phyloP scores from a whole-genome alignment of 805 yeast genomes.

The Schwanniomyces pseudopolymorphus region DNA sequence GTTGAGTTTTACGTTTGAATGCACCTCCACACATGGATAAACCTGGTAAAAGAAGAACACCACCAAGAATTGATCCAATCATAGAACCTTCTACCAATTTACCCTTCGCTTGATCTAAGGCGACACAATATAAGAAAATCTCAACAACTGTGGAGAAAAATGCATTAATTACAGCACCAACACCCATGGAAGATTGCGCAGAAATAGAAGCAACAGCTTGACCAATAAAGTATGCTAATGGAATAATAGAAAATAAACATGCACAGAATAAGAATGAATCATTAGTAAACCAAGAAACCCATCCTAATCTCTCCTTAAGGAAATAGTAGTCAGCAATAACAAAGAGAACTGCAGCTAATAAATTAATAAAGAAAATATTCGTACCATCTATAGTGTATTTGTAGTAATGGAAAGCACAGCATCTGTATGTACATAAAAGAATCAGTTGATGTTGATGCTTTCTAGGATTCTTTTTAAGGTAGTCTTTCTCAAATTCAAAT shows the following conservation, averaged over 20 bases:
- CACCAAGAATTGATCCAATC: conserved; percentile 92
- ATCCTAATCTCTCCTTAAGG: conserved; percentile 44
- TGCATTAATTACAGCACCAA: conserved; percentile 97
- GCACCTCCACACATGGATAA: conserved; percentile 98
- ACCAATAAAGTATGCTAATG: conserved; percentile 94
- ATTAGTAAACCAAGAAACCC: conserved; percentile 50
- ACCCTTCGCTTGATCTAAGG: conserved; percentile 81
- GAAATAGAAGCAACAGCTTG: conserved; percentile 99
- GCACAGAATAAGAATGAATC: conserved; percentile 68
- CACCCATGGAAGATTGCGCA: conserved; percentile 98
- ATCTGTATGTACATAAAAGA: conserved; percentile 85
- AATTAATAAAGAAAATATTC: conserved; percentile 85
- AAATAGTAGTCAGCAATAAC: conserved; percentile 78
- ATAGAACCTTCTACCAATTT: conserved; percentile 92
- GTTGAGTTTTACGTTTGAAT: conserved; percentile 82
- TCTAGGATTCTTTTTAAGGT: conserved; percentile 32
- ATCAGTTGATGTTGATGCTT: conserved; percentile 55
- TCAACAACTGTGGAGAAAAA: conserved; percentile 96
- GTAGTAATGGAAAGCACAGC: conserved; percentile 89
- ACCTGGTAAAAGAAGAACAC: conserved; percentile 88
- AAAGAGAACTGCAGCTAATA: conserved; percentile 74
- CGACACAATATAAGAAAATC: conserved; percentile 88
- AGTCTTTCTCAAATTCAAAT: conserved; percentile 58
- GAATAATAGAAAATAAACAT: conserved; percentile 82
- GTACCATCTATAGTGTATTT: conserved; percentile 97